Evolutionary conservation across 441 rosid species (phyloP), one percentile per base, ranked within the genome.

Genomic region (Syzygium malaccense): DNA sequence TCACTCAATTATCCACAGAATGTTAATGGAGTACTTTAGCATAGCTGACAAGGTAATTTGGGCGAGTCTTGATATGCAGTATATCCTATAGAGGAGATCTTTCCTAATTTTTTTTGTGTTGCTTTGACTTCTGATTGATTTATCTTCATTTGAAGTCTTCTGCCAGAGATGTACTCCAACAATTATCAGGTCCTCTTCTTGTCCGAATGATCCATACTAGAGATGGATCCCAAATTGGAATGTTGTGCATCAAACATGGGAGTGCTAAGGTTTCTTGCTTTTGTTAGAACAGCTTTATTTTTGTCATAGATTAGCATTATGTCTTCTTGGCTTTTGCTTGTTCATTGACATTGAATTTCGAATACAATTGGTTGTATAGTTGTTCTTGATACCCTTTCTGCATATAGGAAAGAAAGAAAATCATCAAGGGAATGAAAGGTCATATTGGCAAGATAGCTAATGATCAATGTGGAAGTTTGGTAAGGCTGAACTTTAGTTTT

Each of bases 171-270:
- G 89, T 94, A 88, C 90, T 98, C 91, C 95, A 97, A 91, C 99
- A 96, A 87, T 88, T 98, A 88, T 93, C 96, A 2, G 95, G 99
- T 62, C 92, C 97, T 6, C 99, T 95, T 86, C 96, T 98, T 91
- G 92, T 94, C 87, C 98, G 99, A 92, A 96, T 98, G 96, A 93
- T 96, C 92, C 99, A 98, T 92, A 96, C 99, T n/a, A 96, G 93
- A 90, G 99, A 97, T 89, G 99, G 99, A 88, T 94, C 97, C 87
- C 94, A 94, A 94, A 91, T 97, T 91, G 99, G 97, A 68, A 92
- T 95, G 88, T 94, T 97, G 58, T 95, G 97, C 88, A 89, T 98
- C 88, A 98, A 96, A 93, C 96, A 97, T 92, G 99, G 99, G 89
- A 95, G 95, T 91, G 97, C 99, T 56, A 96, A 96, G 99, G 99